phyloP scores from a whole-genome alignment of 2,329 filamentous ascomycete genomes.

The Microsporum audouinii region DNA sequence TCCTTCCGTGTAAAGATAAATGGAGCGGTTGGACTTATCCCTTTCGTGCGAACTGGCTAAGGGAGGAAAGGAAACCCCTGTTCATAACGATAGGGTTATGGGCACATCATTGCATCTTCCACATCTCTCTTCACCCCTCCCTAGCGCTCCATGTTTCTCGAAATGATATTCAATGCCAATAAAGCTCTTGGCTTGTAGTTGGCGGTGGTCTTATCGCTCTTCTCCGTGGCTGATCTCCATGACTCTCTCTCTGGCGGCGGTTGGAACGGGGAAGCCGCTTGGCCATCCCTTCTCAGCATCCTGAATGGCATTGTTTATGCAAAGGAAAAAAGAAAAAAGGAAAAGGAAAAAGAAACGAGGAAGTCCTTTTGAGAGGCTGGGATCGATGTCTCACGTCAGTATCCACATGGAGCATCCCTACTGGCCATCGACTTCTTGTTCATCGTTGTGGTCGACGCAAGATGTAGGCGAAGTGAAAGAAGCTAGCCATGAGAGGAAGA shows the following conservation, averaged over 20 bases:
- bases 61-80: neutral
- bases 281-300: neutral
- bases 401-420: neutral
- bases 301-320: neutral
- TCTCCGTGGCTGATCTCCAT: neutral
- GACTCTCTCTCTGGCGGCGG: neutral
- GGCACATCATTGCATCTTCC: neutral
- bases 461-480: neutral
- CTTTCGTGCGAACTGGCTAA: neutral
- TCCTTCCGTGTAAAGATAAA: no score
- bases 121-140: neutral
- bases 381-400: neutral
- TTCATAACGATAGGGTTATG: neutral
- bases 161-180: neutral
- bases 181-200: neutral
- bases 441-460: neutral
- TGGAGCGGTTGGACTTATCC: neutral
- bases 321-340: neutral
- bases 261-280: neutral
- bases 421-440: neutral
- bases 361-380: neutral
- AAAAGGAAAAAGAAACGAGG: neutral
- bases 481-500: neutral
- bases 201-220: neutral
- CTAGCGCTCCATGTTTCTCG: neutral